Percentiles rank a stretch among this genome's conserved stretches.
These are phyloP conservation scores for Amniculicola lignicola DNA, from an alignment of 495 filamentous ascomycete species.

Conservation along the genomic window DNA sequence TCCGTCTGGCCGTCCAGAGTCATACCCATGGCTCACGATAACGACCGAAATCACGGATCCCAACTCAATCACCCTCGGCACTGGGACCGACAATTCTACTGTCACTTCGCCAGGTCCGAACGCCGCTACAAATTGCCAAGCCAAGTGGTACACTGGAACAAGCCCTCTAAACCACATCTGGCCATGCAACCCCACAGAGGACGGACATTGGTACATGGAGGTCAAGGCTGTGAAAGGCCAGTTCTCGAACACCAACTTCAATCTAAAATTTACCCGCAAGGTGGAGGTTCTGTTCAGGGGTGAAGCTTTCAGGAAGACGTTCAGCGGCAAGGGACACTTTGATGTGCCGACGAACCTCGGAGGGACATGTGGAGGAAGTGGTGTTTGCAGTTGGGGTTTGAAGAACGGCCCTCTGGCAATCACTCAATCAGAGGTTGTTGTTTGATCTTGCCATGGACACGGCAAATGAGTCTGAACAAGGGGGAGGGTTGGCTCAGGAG, in stretches of 20 bases:
- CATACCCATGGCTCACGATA: slow-evolving; percentile 24
- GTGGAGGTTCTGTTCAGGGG: slow-evolving; percentile 7
- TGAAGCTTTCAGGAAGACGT: slow-evolving; percentile 8
- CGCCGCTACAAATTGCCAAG: slow-evolving; percentile 10
- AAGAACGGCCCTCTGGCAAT: not conserved
- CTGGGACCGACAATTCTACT: not conserved
- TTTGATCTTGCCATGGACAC: no score
- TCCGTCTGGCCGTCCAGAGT: slow-evolving; percentile 17
- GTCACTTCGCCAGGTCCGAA: slow-evolving; percentile 10
- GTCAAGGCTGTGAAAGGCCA: not conserved
- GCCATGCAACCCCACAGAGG: slow-evolving; percentile 13
- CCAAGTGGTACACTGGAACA: slow-evolving; percentile 13
- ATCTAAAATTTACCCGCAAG: slow-evolving; percentile 11
- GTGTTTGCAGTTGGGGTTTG: slow-evolving; percentile 17
- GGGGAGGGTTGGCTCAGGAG: no score
- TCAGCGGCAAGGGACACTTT: not conserved
- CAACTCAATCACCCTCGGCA: slow-evolving; percentile 14
- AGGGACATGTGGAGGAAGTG: slow-evolving; percentile 21
- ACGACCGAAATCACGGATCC: slow-evolving; percentile 20
- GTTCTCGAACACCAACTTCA: slow-evolving; percentile 6
- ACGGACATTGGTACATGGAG: slow-evolving; percentile 23
- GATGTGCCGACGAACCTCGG: not conserved
- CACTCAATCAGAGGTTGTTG: not conserved
- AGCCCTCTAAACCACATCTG: slow-evolving; percentile 9
- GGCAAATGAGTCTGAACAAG: no score